Evolutionary conservation across 164 flowering plant species (phyloP).

Genomic region (Magnolia changhungtana): DNA sequence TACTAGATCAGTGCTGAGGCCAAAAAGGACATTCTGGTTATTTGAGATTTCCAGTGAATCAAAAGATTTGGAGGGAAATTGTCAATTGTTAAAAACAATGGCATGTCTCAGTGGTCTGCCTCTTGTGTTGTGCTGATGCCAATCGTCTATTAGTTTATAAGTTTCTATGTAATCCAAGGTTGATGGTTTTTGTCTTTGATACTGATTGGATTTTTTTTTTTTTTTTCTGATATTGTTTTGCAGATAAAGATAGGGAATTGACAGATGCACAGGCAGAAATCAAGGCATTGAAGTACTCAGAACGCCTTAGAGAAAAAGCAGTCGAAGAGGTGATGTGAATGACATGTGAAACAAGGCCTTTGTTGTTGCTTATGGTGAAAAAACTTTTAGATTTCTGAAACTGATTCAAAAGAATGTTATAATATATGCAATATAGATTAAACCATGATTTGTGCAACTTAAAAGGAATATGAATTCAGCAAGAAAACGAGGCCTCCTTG

Average conservation of each 20-base stretch:
- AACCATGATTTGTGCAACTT: too few relatives aligned
- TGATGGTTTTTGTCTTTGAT: background rate
- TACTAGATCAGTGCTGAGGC: background rate
- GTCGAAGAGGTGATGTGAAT: constrained; percentile 57
- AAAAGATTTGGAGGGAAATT: background rate
- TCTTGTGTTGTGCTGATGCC: background rate
- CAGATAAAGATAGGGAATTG: constrained; percentile 69
- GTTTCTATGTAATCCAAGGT: background rate
- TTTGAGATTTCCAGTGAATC: background rate
- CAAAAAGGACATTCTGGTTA: background rate
- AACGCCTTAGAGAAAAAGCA: constrained; percentile 61
- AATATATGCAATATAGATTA: too few relatives aligned
- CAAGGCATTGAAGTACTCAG: constrained; percentile 52
- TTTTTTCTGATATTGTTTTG: background rate
- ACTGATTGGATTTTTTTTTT: background rate
- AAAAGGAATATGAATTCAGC: too few relatives aligned
- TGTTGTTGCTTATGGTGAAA: background rate
- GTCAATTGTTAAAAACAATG: background rate
- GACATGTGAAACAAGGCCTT: background rate
- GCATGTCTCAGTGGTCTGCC: background rate
- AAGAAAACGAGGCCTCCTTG: too few relatives aligned
- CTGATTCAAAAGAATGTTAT: too few relatives aligned
- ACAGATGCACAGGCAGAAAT: constrained; percentile 63
- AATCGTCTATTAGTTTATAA: background rate
- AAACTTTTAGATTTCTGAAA: too few relatives aligned